Conservation (phyloP, 2,329 filamentous ascomycete species). For the Cladophialophora yegresii region DNA sequence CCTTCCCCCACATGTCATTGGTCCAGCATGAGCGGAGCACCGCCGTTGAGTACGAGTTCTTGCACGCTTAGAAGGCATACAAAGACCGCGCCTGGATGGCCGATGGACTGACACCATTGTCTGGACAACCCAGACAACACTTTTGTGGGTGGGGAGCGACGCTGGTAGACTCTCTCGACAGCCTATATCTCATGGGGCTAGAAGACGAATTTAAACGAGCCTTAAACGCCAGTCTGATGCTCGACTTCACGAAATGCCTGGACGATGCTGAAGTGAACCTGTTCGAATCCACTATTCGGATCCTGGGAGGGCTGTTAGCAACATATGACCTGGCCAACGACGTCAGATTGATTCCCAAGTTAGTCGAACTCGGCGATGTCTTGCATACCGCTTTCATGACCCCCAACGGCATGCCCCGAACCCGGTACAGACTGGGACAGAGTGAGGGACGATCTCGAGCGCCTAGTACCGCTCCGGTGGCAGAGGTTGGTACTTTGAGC, state of each 20-base stretch:
- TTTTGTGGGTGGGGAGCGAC: constrained; percentile 60
- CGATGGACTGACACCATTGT: constrained; percentile 18
- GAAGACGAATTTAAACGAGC: constrained; percentile 60
- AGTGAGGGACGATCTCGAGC: not conserved
- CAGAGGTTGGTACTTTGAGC: constrained; percentile 44
- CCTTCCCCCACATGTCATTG: not conserved
- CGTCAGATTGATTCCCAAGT: constrained; percentile 53
- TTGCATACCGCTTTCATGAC: constrained; percentile 51
- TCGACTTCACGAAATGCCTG: constrained; percentile 54
- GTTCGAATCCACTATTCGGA: constrained; percentile 89
- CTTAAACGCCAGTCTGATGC: constrained; percentile 51
- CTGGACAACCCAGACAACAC: constrained; percentile 11
- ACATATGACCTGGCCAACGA: constrained; percentile 60
- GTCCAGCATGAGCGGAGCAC: not conserved
- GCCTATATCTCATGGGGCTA: constrained; percentile 64
- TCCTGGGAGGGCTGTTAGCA: constrained; percentile 77
- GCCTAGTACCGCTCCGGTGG: constrained; percentile 36
- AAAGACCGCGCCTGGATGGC: constrained; percentile 24
- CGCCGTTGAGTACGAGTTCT: constrained; percentile 22
- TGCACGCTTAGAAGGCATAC: constrained; percentile 18
- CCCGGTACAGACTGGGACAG: not conserved
- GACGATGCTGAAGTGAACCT: constrained; percentile 61
- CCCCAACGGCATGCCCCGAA: constrained; percentile 36
- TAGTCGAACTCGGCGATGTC: constrained; percentile 56
- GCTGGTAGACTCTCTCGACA: constrained; percentile 62